A percentile compares a stretch with the other conserved stretches of the same genome.
Evolutionary conservation across 1,139 yeast genomes (phyloP).

Genomic region (Maudiozyma humilis): DNA sequence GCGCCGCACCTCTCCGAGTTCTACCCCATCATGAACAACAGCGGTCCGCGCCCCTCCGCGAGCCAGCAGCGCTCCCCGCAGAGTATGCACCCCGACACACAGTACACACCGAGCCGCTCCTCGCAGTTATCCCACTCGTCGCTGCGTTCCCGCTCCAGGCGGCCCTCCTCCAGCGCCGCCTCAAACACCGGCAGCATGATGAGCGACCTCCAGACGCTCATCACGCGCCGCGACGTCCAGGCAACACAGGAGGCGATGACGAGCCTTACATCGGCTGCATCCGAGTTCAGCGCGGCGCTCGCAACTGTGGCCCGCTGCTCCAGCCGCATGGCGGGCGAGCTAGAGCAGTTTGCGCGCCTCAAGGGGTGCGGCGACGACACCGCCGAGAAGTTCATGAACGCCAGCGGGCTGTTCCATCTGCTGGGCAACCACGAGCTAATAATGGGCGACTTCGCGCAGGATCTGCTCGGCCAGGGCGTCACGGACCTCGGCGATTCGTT

Average conservation of each 20-base stretch:
- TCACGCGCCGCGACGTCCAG: slow-evolving; percentile 42
- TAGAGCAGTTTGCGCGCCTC: slow-evolving; percentile 62
- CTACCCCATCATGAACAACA: slow-evolving; percentile 25
- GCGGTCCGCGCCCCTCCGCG: no score
- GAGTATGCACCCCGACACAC: not conserved
- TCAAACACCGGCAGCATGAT: slow-evolving; percentile 23
- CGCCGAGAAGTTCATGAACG: slow-evolving; percentile 59
- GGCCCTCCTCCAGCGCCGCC: slow-evolving; percentile 25
- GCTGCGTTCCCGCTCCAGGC: not conserved
- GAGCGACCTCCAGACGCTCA: slow-evolving; percentile 41
- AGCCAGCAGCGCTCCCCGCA: no score
- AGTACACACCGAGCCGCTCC: not conserved
- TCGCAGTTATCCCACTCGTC: not conserved
- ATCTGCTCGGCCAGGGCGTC: slow-evolving; percentile 52
- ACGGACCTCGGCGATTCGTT: slow-evolving; percentile 38
- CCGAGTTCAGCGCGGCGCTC: slow-evolving; percentile 44
- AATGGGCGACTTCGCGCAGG: slow-evolving; percentile 47
- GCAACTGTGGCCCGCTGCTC: slow-evolving; percentile 51
- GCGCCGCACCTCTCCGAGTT: slow-evolving; percentile 31
- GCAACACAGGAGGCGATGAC: slow-evolving; percentile 42
- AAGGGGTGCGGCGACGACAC: slow-evolving; percentile 53
- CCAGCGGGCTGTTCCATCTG: slow-evolving; percentile 72
- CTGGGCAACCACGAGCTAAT: slow-evolving; percentile 73
- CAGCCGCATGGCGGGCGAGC: slow-evolving; percentile 62
- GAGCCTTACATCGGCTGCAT: slow-evolving; percentile 45